Evolutionary conservation across 371 early-diverging fungal genomes (phyloP).

Genomic region (Capillidium heterosporum): DNA sequence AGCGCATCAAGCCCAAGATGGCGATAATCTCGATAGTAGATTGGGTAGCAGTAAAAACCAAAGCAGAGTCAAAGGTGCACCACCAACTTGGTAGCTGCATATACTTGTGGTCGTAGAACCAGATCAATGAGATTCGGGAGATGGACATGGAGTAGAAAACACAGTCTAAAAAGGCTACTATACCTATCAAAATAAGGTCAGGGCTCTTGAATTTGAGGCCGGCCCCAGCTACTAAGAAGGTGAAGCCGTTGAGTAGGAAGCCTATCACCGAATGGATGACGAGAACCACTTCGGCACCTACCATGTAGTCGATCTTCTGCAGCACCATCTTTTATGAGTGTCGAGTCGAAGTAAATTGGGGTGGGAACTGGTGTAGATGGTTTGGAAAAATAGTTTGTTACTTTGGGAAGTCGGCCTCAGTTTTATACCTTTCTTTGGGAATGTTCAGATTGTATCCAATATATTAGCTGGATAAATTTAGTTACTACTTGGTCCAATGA

Average conservation of each 20-base stretch:
- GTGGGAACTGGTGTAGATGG: too few relatives aligned
- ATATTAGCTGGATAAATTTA: too few relatives aligned
- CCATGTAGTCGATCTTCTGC: background rate
- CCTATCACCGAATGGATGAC: background rate
- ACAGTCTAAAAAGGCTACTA: background rate
- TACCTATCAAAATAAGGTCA: background rate
- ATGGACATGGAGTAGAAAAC: background rate
- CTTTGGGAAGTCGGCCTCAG: too few relatives aligned
- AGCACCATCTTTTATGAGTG: too few relatives aligned
- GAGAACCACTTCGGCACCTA: background rate
- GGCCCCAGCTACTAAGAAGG: background rate
- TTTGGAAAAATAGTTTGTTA: too few relatives aligned
- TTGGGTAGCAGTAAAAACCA: background rate
- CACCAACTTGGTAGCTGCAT: background rate
- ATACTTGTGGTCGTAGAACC: background rate
- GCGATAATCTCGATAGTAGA: slow-evolving; percentile 1
- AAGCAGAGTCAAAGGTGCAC: background rate
- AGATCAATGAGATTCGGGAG: background rate
- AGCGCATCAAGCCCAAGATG: background rate
- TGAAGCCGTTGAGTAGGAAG: background rate
- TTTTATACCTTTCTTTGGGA: too few relatives aligned
- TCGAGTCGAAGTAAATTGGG: too few relatives aligned
- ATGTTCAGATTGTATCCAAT: too few relatives aligned
- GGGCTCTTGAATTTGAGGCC: background rate
- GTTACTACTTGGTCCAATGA: too few relatives aligned